These are phyloP conservation scores for Aspergillus quadrilineatus DNA, from an alignment of 2,329 filamentous ascomycete species.

Conservation along the genomic window DNA sequence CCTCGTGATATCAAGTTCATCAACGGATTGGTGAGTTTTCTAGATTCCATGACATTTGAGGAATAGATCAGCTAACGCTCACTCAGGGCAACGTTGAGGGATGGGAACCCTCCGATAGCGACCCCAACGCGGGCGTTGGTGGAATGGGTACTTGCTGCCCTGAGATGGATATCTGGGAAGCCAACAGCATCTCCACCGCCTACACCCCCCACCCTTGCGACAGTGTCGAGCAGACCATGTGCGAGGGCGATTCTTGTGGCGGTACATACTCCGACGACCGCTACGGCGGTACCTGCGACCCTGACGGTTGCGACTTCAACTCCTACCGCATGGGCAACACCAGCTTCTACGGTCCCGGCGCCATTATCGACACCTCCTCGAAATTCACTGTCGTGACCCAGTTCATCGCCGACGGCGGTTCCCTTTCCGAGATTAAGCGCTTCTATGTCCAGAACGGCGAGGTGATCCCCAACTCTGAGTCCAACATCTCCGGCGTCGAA, in stretches of 20 bases:
- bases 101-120: conserved; percentile 52
- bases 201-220: conserved; percentile 65
- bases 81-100: conserved; percentile 53
- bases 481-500: conserved; percentile 47
- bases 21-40: conserved; percentile 33
- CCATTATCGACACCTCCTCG: conserved; percentile 58
- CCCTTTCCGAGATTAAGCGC: conserved; percentile 60
- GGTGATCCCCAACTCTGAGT: conserved; percentile 56
- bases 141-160: conserved; percentile 61
- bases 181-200: conserved; percentile 63
- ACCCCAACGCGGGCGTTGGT: conserved; percentile 55
- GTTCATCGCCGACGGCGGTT: conserved; percentile 55
- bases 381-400: conserved; percentile 68
- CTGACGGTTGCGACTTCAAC: conserved; percentile 72
- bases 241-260: conserved; percentile 53
- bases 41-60: neutral
- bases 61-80: conserved; percentile 5
- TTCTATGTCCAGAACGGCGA: conserved; percentile 64
- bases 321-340: conserved; percentile 63
- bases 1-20: conserved; percentile 48
- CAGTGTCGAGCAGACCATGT: conserved; percentile 50
- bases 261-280: conserved; percentile 53
- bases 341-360: conserved; percentile 61
- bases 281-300: conserved; percentile 63
- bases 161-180: conserved; percentile 71